Evolutionary conservation across 225 moss, liverwort and hornwort species (phyloP).

Genomic region (Bryum argenteum): DNA sequence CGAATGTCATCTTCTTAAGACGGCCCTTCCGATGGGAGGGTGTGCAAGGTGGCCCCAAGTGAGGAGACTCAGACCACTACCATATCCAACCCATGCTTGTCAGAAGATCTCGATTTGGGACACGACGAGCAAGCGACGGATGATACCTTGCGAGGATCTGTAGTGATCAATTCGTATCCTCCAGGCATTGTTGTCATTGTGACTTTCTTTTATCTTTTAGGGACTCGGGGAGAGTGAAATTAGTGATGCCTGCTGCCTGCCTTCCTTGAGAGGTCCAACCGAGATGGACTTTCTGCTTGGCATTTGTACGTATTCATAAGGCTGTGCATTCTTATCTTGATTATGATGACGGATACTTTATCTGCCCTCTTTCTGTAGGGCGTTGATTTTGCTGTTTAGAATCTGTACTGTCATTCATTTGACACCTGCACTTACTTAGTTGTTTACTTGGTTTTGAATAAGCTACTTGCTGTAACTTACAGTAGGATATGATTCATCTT

Average conservation of each 20-base stretch:
- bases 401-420: conserved; percentile 15
- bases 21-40: conserved; percentile 70
- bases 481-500: too few species aligned
- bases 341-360: conserved; percentile 16
- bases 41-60: conserved; percentile 40
- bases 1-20: conserved; percentile 35
- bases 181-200: conserved; percentile 19
- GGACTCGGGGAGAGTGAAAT: conserved; percentile 48
- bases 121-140: conserved; percentile 3
- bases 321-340: conserved; percentile 20
- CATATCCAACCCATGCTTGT: conserved; percentile 15
- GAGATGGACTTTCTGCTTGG: conserved; percentile 9
- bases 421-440: neutral
- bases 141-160: conserved; percentile 27
- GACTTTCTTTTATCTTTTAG: conserved; percentile 33
- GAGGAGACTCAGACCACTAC: conserved; percentile 4
- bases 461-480: conserved; percentile 10
- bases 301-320: conserved; percentile 10
- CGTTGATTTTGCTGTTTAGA: conserved; percentile 25
- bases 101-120: conserved; percentile 14
- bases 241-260: conserved; percentile 10
- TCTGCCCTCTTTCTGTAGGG: conserved; percentile 11
- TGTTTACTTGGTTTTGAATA: conserved; percentile 20
- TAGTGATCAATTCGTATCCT: conserved; percentile 23
- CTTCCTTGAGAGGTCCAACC: too few species aligned